Percentiles rank a stretch among this genome's conserved stretches.
Evolutionary conservation across 306 rosid genomes (phyloP).

Genomic region (Prunus mume): DNA sequence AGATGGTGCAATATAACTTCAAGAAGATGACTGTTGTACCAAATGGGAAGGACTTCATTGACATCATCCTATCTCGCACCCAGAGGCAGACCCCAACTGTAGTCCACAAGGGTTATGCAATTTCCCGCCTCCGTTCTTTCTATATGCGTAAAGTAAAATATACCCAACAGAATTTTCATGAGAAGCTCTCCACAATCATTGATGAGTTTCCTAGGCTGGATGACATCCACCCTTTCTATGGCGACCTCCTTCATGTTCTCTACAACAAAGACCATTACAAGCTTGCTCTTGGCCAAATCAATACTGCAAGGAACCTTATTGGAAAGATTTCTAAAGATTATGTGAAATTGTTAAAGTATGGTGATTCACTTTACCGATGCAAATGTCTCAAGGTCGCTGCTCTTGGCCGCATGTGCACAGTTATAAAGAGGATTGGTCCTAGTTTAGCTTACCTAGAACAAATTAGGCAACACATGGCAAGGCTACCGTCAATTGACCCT

Average conservation of each 20-base stretch:
- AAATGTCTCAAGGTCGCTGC: constrained; percentile 86
- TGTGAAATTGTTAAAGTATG: constrained; percentile 76
- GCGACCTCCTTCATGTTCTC: constrained; percentile 80
- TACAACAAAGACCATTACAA: constrained; percentile 93
- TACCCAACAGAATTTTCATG: constrained; percentile 70
- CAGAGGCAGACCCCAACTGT: constrained; percentile 88
- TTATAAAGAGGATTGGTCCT: constrained; percentile 75
- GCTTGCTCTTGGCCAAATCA: constrained; percentile 92
- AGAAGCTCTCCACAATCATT: constrained; percentile 69
- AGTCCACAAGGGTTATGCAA: constrained; percentile 84
- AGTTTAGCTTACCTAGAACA: constrained; percentile 91
- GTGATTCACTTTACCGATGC: constrained; percentile 76
- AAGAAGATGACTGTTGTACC: constrained; percentile 91
- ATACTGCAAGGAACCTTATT: constrained; percentile 79
- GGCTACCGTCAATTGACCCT: constrained; percentile 86
- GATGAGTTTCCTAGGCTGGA: constrained; percentile 87
- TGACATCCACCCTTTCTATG: constrained; percentile 77
- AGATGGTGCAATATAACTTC: constrained; percentile 84
- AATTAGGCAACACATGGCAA: constrained; percentile 88
- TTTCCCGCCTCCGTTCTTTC: constrained; percentile 68
- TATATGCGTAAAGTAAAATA: constrained; percentile 90
- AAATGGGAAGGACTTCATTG: constrained; percentile 73
- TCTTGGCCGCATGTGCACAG: constrained; percentile 93
- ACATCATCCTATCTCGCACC: constrained; percentile 85
- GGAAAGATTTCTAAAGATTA: constrained; percentile 77